These are phyloP conservation scores for Podila horticola DNA, from an alignment of 192 early-diverging fungal species.

Conservation along the genomic window DNA sequence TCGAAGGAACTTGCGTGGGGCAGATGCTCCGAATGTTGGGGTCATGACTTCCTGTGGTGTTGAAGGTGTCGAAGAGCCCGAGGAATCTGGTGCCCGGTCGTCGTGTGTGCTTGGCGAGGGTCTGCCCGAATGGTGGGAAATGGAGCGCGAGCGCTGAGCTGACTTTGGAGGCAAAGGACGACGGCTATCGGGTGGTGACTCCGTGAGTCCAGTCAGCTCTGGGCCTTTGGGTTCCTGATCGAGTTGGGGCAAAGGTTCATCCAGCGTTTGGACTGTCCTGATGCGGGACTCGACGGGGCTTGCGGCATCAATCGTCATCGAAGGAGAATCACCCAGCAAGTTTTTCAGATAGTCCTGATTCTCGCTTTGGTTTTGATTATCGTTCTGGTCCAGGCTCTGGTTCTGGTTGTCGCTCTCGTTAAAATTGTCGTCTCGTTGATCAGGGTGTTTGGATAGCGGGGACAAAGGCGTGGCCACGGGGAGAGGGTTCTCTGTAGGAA, in stretches of 20 bases:
- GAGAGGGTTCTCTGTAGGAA: not conserved
- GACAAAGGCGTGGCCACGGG: conserved; percentile 2
- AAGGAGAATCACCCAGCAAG: not conserved
- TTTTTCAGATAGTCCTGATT: not conserved
- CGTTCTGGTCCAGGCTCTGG: not conserved
- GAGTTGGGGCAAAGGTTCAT: not conserved
- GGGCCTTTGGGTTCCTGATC: no score
- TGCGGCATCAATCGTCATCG: not conserved
- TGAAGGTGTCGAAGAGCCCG: not conserved
- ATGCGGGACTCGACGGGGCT: not conserved
- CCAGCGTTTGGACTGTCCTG: not conserved
- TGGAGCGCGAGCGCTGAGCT: conserved; percentile 42
- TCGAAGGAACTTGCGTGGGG: conserved; percentile 22
- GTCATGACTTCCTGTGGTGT: conserved; percentile 17
- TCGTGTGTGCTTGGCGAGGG: conserved; percentile 5
- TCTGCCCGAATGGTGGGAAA: conserved; percentile 19
- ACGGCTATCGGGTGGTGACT: conserved; percentile 16
- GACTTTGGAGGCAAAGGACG: conserved; percentile 48
- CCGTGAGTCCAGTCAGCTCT: no score
- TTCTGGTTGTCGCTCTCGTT: conserved; percentile 1
- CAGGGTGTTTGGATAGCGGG: conserved; percentile 2
- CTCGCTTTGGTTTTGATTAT: not conserved
- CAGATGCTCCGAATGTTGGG: conserved; percentile 12
- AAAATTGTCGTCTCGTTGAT: not conserved
- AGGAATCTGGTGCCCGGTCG: not conserved